Conservation (phyloP, 345 rosid species). For the Hibiscus tridactylites region DNA sequence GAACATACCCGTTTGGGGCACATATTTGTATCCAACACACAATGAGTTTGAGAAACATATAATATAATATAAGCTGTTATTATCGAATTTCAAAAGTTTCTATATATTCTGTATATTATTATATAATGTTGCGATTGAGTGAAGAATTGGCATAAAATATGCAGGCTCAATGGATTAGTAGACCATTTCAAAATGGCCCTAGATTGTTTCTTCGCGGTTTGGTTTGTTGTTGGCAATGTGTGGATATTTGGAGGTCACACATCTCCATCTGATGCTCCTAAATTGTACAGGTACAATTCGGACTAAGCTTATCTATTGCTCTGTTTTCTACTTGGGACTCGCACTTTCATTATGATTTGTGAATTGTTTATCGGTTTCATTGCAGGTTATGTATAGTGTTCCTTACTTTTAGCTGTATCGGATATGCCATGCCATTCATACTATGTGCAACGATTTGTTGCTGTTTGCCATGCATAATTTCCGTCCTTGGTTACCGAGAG, state of each 20-base stretch:
- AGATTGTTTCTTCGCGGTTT: conserved; percentile 88
- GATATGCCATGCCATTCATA: conserved; percentile 93
- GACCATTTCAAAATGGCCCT: conserved; percentile 87
- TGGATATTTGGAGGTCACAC: conserved; percentile 86
- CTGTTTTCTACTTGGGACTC: background rate
- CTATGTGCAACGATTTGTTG: conserved; percentile 86
- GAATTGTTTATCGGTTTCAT: conserved; percentile 13
- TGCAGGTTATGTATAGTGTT: conserved; percentile 89
- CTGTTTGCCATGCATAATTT: conserved; percentile 86
- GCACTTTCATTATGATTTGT: background rate
- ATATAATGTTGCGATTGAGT: conserved; percentile 5
- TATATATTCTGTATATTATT: background rate
- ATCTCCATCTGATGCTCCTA: conserved; percentile 73
- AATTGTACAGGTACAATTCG: conserved; percentile 53
- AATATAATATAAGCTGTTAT: background rate
- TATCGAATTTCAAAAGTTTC: background rate
- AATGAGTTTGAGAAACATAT: background rate
- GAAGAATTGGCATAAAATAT: conserved; percentile 10
- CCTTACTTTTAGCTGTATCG: conserved; percentile 85
- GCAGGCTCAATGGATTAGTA: conserved; percentile 59
- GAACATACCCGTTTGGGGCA: background rate
- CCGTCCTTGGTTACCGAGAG: conserved; percentile 68
- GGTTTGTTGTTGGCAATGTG: conserved; percentile 94
- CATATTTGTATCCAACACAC: background rate
- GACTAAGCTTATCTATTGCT: background rate